phyloP scores from a whole-genome alignment of 73 alveolate species.

The Diophrys appendiculata region DNA sequence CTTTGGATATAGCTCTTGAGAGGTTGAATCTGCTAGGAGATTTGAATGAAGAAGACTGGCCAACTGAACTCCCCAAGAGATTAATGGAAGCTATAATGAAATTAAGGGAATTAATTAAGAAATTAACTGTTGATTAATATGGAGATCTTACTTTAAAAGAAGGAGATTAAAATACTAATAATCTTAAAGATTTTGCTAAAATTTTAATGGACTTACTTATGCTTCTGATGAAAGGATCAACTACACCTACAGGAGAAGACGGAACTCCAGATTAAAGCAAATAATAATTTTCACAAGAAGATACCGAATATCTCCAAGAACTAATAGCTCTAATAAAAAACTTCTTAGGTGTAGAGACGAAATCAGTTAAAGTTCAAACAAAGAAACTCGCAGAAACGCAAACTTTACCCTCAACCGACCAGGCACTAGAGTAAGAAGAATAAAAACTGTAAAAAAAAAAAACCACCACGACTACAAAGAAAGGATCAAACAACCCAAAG shows the following conservation, averaged over 20 bases:
- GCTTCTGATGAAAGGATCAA: not conserved
- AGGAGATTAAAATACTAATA: not conserved
- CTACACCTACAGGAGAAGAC: not conserved
- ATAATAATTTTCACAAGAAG: too few species aligned
- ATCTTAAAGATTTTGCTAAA: not conserved
- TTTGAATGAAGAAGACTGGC: not conserved
- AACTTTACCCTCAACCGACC: too few species aligned
- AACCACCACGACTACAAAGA: too few species aligned
- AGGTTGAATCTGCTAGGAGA: not conserved
- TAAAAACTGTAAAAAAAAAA: too few species aligned
- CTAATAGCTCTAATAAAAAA: too few species aligned
- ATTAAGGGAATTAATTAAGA: not conserved
- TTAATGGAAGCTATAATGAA: not conserved
- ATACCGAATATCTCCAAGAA: too few species aligned
- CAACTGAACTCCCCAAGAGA: not conserved
- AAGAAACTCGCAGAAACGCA: too few species aligned
- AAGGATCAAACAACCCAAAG: too few species aligned
- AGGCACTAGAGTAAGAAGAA: too few species aligned
- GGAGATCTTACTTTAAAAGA: not conserved
- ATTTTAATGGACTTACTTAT: not conserved
- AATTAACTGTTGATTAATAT: not conserved
- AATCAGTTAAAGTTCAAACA: too few species aligned
- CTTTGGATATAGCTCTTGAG: not conserved
- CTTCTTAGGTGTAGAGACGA: too few species aligned
- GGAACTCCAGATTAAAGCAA: not conserved